These are phyloP conservation scores for Cryptococcus sp. DNA, from an alignment of 1,284 basidiomycete species.

Conservation along the genomic window DNA sequence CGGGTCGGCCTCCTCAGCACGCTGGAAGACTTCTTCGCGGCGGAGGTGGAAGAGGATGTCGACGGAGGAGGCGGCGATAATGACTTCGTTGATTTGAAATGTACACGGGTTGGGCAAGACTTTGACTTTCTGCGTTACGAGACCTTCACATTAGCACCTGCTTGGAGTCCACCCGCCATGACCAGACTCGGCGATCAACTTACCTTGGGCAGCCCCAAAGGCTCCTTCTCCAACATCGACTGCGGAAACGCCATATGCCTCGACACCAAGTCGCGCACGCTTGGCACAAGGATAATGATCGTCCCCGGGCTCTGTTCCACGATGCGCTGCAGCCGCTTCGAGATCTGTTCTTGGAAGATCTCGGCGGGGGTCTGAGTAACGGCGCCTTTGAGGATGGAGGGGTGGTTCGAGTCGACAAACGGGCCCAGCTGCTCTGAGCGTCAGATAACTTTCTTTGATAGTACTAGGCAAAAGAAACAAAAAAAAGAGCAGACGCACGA, in stretches of 20 bases:
- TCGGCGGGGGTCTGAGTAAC: constrained; percentile 62
- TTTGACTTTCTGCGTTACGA: constrained; percentile 62
- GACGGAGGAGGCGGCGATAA: constrained; percentile 72
- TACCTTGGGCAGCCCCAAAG: constrained; percentile 51
- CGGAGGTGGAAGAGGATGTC: constrained; percentile 87
- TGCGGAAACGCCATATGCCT: constrained; percentile 86
- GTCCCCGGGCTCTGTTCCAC: constrained; percentile 64
- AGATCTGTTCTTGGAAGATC: constrained; percentile 69
- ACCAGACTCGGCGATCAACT: constrained; percentile 10
- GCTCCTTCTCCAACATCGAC: constrained; percentile 59
- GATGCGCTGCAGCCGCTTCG: constrained; percentile 60
- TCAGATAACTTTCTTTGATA: background rate
- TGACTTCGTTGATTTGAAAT: constrained; percentile 79
- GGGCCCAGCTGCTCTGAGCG: constrained; percentile 67
- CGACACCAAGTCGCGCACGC: constrained; percentile 73
- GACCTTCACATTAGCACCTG: background rate
- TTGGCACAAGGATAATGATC: constrained; percentile 73
- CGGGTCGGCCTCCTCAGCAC: constrained; percentile 63
- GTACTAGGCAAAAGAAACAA: background rate
- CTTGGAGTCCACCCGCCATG: background rate
- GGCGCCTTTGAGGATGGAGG: constrained; percentile 68
- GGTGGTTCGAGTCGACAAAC: constrained; percentile 76
- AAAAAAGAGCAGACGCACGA: constrained; percentile 57
- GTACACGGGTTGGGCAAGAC: constrained; percentile 81
- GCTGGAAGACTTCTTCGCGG: constrained; percentile 75